Percentiles rank a stretch among this genome's conserved stretches.
phyloP scores from a whole-genome alignment of 192 early-diverging fungal genomes.

The Entrophospora sp. region DNA sequence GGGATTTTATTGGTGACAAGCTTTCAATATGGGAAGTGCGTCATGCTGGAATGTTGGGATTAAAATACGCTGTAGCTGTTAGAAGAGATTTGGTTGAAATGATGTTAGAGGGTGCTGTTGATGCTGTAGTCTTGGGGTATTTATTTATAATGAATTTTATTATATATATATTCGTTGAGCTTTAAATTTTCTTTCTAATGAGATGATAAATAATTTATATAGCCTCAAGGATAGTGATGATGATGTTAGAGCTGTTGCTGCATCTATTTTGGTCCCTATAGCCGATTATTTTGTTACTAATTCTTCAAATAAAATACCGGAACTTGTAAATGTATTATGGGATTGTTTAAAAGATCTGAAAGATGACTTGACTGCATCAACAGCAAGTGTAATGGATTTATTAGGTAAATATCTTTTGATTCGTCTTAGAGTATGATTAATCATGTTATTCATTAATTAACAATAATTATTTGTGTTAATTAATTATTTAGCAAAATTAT shows the following conservation, averaged over 20 bases:
- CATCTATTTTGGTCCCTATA: constrained; percentile 83
- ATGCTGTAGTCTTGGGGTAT: constrained; percentile 72
- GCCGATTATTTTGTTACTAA: constrained; percentile 66
- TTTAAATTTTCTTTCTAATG: background rate
- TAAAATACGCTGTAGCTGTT: constrained; percentile 93
- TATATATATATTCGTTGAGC: background rate
- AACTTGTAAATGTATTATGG: constrained; percentile 77
- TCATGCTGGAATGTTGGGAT: constrained; percentile 83
- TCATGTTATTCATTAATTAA: background rate
- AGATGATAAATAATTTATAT: background rate
- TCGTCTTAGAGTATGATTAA: background rate
- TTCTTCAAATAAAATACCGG: constrained; percentile 55
- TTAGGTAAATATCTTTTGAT: constrained; percentile 29
- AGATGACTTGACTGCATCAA: constrained; percentile 92
- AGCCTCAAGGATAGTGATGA: constrained; percentile 78
- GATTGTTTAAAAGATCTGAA: constrained; percentile 76
- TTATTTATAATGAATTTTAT: background rate
- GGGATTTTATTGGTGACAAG: constrained; percentile 33
- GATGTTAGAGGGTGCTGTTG: constrained; percentile 63
- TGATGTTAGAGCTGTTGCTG: constrained; percentile 89
- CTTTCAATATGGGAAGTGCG: constrained; percentile 81
- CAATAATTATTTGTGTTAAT: background rate
- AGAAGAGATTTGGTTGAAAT: constrained; percentile 73
- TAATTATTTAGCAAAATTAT: constrained; percentile 49
- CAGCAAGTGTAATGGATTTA: constrained; percentile 85